Evolutionary conservation across 352 stramenopile species (phyloP).

Genomic region (Phytophthora pseudosyringae): DNA sequence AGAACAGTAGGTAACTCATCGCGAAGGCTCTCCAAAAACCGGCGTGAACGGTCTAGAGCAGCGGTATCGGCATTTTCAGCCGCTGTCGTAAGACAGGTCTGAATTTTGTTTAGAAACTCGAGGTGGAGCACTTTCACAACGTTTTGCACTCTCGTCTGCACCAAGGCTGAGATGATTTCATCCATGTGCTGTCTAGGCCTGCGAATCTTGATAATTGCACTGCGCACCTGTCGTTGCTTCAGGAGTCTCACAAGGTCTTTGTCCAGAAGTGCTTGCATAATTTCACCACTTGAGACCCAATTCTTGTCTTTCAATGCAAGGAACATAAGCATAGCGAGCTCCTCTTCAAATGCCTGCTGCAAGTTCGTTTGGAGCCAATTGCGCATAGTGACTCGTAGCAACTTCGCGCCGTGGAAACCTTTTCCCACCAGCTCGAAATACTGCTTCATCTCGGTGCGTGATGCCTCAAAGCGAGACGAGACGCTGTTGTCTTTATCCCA

Average conservation of each 20-base stretch:
- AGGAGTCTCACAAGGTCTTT: background rate
- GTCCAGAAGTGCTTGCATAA: background rate
- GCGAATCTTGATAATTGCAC: background rate
- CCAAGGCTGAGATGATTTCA: background rate
- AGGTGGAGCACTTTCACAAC: too few relatives aligned
- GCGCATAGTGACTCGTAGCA: background rate
- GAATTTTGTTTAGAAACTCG: too few relatives aligned
- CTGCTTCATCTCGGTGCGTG: background rate
- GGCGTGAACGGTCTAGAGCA: too few relatives aligned
- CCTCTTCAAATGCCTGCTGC: background rate
- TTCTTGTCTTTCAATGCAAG: background rate
- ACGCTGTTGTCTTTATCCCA: background rate
- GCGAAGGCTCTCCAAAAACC: too few relatives aligned
- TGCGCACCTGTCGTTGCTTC: background rate
- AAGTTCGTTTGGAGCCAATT: background rate
- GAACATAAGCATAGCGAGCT: background rate
- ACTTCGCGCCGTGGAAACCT: background rate
- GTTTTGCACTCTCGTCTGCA: too few relatives aligned
- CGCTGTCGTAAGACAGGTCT: too few relatives aligned
- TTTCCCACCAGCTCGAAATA: background rate
- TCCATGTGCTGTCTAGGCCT: background rate
- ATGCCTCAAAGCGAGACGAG: background rate
- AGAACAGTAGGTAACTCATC: too few relatives aligned
- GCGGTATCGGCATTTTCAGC: too few relatives aligned
- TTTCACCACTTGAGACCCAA: background rate